Evolutionary conservation across 768 basidiomycete genomes (phyloP).

Genomic region (Amanita subjunquillea): DNA sequence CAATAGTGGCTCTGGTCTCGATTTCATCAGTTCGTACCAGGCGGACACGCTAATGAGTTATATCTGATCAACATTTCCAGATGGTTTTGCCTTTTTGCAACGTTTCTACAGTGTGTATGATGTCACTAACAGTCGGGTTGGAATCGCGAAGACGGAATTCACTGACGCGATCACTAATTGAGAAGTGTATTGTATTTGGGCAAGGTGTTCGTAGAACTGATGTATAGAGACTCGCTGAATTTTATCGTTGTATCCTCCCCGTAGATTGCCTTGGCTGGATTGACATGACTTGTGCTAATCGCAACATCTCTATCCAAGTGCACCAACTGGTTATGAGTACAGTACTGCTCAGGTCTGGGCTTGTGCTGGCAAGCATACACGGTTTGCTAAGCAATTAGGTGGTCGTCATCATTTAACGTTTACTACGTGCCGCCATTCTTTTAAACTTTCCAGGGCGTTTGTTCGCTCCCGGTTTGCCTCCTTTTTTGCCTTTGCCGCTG

Average conservation of each 20-base stretch:
- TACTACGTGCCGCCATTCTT: constrained; percentile 34
- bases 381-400: background rate
- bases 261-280: no score
- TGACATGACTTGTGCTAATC: no score
- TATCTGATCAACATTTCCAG: constrained; percentile 16
- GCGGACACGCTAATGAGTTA: background rate
- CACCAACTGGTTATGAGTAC: no score
- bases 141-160: constrained; percentile 25
- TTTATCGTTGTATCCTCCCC: no score
- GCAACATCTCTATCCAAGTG: no score
- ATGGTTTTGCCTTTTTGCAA: constrained; percentile 49
- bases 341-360: background rate
- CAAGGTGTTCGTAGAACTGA: background rate
- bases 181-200: background rate
- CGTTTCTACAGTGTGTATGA: constrained; percentile 51
- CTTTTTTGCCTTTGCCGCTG: constrained; percentile 20
- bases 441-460: constrained; percentile 54
- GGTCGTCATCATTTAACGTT: constrained; percentile 15
- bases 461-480: constrained; percentile 20
- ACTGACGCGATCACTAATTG: constrained; percentile 27
- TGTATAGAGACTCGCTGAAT: no score
- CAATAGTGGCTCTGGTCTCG: constrained; percentile 40
- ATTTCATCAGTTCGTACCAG: constrained; percentile 42
- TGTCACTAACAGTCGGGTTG: constrained; percentile 27
- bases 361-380: background rate